Conservation (phyloP, 1,284 basidiomycete species). For the Cutaneotrichosporon mucoides region DNA sequence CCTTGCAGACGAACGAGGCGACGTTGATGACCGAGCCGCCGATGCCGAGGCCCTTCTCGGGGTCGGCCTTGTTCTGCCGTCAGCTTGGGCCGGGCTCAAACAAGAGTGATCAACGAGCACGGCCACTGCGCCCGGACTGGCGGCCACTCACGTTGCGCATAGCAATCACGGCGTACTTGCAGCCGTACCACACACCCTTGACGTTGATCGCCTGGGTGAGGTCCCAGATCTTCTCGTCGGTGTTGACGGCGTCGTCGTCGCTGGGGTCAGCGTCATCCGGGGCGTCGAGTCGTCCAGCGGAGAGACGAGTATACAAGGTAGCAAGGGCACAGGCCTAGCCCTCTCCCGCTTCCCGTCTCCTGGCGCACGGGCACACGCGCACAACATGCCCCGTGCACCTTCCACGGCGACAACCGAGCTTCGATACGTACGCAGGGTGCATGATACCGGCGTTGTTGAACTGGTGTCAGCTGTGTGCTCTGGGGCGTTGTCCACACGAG, state of each 20-base stretch:
- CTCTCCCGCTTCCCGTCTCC: too few relatives aligned
- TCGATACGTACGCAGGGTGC: slow-evolving; percentile 60
- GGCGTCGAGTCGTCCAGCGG: too few relatives aligned
- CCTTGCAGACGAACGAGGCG: slow-evolving; percentile 86
- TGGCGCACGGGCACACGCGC: too few relatives aligned
- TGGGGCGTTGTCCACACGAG: too few relatives aligned
- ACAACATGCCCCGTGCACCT: neutral
- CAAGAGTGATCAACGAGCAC: too few relatives aligned
- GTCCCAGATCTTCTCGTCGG: slow-evolving; percentile 94
- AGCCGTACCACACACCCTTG: slow-evolving; percentile 98
- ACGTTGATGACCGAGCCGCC: slow-evolving; percentile 96
- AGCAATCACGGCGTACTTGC: slow-evolving; percentile 91
- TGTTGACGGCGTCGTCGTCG: slow-evolving; percentile 91
- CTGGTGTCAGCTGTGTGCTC: slow-evolving; percentile 34
- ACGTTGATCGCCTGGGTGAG: slow-evolving; percentile 90
- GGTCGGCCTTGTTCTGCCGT: slow-evolving; percentile 68
- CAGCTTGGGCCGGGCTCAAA: neutral
- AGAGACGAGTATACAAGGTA: too few relatives aligned
- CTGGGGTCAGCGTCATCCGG: slow-evolving; percentile 15
- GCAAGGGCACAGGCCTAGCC: too few relatives aligned
- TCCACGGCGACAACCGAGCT: neutral
- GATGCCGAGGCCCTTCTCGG: slow-evolving; percentile 67
- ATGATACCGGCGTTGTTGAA: slow-evolving; percentile 96
- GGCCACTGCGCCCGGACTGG: too few relatives aligned
- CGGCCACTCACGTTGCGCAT: slow-evolving; percentile 61